Evolutionary conservation across 2,329 filamentous ascomycete species (phyloP).

Genomic region (Pezicula carpinea): DNA sequence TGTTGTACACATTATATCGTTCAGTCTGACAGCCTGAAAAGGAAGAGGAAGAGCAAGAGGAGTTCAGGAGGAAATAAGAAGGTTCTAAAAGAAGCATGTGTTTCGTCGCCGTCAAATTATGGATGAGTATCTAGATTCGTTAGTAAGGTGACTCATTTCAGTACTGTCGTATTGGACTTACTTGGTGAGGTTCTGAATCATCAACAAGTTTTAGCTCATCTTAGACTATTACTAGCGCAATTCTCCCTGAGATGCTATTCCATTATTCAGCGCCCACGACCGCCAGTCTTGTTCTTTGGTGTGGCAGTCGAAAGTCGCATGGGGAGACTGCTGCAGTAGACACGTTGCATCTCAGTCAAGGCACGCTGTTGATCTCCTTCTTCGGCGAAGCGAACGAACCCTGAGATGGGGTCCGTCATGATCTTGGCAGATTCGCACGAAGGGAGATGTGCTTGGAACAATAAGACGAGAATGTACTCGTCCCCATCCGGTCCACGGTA

Average conservation of each 20-base stretch:
- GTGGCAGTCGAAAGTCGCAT: conserved; percentile 99
- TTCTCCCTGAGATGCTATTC: conserved; percentile 37
- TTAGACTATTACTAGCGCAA: no score
- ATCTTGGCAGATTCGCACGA: conserved; percentile 99
- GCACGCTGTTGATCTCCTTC: conserved; percentile 95
- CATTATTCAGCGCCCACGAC: conserved; percentile 45
- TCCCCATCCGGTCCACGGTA: conserved; percentile 97
- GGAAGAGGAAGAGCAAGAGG: no score
- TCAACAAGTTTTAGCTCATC: no score
- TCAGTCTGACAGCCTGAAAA: no score
- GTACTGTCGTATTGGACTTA: no score
- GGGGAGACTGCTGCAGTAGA: conserved; percentile 96
- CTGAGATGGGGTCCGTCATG: conserved; percentile 98
- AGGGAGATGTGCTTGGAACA: conserved; percentile 93
- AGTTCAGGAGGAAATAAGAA: no score
- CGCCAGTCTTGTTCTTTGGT: conserved; percentile 77
- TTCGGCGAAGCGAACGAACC: conserved; percentile 95
- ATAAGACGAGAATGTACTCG: conserved; percentile 93
- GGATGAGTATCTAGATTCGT: no score
- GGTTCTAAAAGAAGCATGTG: no score
- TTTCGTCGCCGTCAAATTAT: no score
- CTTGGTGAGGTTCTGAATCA: no score
- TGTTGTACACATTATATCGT: no score
- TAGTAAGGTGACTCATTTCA: no score
- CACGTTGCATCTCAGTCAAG: conserved; percentile 96